These are phyloP conservation scores for Fragilariopsis cylindrus DNA, from an alignment of 108 stramenopile species.

Conservation along the genomic window DNA sequence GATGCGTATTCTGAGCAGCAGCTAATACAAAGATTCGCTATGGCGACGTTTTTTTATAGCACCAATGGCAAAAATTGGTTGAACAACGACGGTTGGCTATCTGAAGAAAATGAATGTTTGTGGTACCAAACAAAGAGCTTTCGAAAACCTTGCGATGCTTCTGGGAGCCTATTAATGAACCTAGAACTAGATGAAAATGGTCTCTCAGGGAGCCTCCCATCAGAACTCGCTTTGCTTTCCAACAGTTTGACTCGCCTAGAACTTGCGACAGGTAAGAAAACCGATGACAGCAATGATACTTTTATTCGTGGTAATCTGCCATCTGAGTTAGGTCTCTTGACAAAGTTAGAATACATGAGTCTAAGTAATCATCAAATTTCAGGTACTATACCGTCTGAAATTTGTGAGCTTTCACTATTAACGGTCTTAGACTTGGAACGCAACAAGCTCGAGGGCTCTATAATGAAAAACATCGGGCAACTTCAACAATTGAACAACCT, in stretches of 20 bases:
- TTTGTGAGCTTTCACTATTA: constrained; percentile 12
- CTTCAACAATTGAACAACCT: constrained; percentile 34
- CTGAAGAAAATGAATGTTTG: constrained; percentile 33
- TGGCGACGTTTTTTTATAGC: constrained; percentile 42
- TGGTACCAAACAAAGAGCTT: constrained; percentile 36
- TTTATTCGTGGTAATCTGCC: constrained; percentile 33
- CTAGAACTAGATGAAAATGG: constrained; percentile 37
- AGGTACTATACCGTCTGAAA: constrained; percentile 30
- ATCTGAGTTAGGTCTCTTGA: constrained; percentile 36
- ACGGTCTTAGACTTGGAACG: constrained; percentile 26
- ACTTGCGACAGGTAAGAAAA: background rate
- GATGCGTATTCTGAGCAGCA: constrained; percentile 19
- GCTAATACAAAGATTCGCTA: constrained; percentile 41
- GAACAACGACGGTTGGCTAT: constrained; percentile 34
- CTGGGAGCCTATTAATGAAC: background rate
- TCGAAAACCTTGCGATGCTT: constrained; percentile 20
- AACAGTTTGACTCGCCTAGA: constrained; percentile 19
- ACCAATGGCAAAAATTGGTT: constrained; percentile 48
- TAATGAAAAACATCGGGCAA: constrained; percentile 56
- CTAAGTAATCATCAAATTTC: constrained; percentile 22
- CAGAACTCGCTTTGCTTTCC: constrained; percentile 31
- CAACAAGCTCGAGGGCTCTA: constrained; percentile 46
- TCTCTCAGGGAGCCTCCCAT: constrained; percentile 34
- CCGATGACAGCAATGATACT: background rate
- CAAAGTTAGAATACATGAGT: constrained; percentile 19